These are phyloP conservation scores for Kalmusia sp. DNA, from an alignment of 2,329 filamentous ascomycete genomes.

Conservation along the genomic window DNA sequence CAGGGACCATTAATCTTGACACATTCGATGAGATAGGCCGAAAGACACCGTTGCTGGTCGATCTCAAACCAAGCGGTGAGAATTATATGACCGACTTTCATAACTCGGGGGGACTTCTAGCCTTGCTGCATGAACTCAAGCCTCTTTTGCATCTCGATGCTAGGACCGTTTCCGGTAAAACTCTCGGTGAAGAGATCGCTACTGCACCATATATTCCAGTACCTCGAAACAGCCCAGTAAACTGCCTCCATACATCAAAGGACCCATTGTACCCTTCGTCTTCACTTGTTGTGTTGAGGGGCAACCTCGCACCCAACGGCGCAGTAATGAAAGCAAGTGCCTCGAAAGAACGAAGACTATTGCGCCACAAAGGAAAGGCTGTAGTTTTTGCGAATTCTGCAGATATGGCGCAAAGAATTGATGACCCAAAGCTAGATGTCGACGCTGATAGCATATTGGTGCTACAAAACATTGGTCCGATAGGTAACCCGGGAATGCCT, in stretches of 20 bases:
- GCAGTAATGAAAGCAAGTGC: slow-evolving; percentile 94
- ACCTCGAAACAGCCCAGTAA: slow-evolving; percentile 11
- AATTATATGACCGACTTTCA: slow-evolving; percentile 90
- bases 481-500: slow-evolving; percentile 91
- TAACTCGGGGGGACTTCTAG: slow-evolving; percentile 79
- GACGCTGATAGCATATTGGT: slow-evolving; percentile 83
- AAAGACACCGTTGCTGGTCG: slow-evolving; percentile 81
- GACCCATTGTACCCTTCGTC: slow-evolving; percentile 83
- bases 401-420: slow-evolving; percentile 75
- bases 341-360: slow-evolving; percentile 73
- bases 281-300: slow-evolving; percentile 82
- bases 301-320: slow-evolving; percentile 85
- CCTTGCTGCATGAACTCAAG: slow-evolving; percentile 81
- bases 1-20: slow-evolving; percentile 77
- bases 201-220: slow-evolving; percentile 63
- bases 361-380: slow-evolving; percentile 79
- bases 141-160: slow-evolving; percentile 78
- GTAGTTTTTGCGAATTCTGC: slow-evolving; percentile 84
- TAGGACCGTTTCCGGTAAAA: slow-evolving; percentile 80
- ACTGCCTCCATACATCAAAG: slow-evolving; percentile 60
- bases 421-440: slow-evolving; percentile 70
- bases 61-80: slow-evolving; percentile 81
- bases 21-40: slow-evolving; percentile 80
- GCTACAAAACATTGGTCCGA: slow-evolving; percentile 88
- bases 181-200: slow-evolving; percentile 77